Base-by-base conservation (phyloP, 257 asterid genomes). In the Solanum etuberosum region DNA sequence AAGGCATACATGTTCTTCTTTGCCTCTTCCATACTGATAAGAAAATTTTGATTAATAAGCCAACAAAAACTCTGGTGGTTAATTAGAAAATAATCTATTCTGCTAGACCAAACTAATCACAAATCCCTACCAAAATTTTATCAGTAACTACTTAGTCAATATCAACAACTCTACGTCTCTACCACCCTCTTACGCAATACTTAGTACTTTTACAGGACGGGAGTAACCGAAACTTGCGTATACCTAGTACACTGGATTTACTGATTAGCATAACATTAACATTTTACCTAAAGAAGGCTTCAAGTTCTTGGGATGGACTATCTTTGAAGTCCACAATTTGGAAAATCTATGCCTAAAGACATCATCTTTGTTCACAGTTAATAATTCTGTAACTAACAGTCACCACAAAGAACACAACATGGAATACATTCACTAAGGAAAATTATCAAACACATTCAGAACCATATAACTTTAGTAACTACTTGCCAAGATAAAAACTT, bases 1-100 rank as follows among this genome's bases (percentile, higher is more conserved):
- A 97, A 97, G 42, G 99, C 99, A 87, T 97, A 97, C 98, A 97
- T 92, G 88, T 96, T 97, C 95, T 97, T 95, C 95, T 93, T 96
- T 43, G 99, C 99, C 90, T 97, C 99, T 93, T 97, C 99, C 96
- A 95, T 94, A 90, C 99, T 97, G 91, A 86, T 48, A 89, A 59
- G 76, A 12, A 81, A 11, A 46, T 2, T 6, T 70, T 37, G 3
- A 85, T 59, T 85, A 54, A 46, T 31, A 85, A 16, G n/a, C 5
- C 48, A 18, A 42, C 5, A 67, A 67, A 67, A 68, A 63, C 29
- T 63, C 74, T 34, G 16, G 8, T 71, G 29, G 27, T 34, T 10
- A 5, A 21, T 38, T 10, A 37, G 82, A 23, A 73, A 9, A 73
- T 21, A 23, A 12, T 37, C 4, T 73, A 21, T 21, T 12, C 34